A percentile compares a stretch with the other conserved stretches of the same genome.
Conservation (phyloP, 768 basidiomycete species). For the Tulasnella sp. region DNA sequence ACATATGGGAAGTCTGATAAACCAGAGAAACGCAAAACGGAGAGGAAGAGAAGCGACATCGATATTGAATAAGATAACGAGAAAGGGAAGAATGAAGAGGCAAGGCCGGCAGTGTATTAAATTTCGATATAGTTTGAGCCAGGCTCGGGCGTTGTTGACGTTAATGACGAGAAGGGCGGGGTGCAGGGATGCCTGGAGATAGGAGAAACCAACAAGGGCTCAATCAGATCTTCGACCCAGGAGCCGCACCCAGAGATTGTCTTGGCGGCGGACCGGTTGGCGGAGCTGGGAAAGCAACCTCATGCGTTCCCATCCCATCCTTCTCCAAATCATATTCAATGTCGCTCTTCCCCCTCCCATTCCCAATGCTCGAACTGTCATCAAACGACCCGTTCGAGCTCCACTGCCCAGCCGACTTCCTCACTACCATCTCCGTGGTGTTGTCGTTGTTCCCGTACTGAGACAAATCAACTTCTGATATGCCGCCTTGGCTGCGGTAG, state of each 20-base stretch:
- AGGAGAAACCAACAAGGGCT: not conserved
- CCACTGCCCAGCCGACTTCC: not conserved
- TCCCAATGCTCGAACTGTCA: not conserved
- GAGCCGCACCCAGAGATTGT: not conserved
- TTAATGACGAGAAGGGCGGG: not conserved
- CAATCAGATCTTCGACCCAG: not conserved
- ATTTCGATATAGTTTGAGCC: not conserved
- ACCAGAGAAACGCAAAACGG: not conserved
- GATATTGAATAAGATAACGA: slow-evolving; percentile 1
- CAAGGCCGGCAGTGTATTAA: not conserved
- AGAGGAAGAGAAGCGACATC: not conserved
- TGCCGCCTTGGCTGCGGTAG: slow-evolving; percentile 8
- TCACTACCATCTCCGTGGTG: slow-evolving; percentile 1
- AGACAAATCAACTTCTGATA: not conserved
- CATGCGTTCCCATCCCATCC: not conserved
- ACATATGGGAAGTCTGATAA: not conserved
- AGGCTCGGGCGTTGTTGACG: not conserved
- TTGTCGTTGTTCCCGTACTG: not conserved
- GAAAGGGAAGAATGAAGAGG: not conserved
- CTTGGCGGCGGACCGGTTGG: not conserved
- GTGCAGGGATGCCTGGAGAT: not conserved
- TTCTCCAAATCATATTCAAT: slow-evolving; percentile 6
- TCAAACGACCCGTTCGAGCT: slow-evolving; percentile 6
- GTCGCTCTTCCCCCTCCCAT: not conserved
- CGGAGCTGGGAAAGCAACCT: not conserved